Base-by-base conservation (phyloP, 352 stramenopile species). In the Globisporangium iwayamae region DNA sequence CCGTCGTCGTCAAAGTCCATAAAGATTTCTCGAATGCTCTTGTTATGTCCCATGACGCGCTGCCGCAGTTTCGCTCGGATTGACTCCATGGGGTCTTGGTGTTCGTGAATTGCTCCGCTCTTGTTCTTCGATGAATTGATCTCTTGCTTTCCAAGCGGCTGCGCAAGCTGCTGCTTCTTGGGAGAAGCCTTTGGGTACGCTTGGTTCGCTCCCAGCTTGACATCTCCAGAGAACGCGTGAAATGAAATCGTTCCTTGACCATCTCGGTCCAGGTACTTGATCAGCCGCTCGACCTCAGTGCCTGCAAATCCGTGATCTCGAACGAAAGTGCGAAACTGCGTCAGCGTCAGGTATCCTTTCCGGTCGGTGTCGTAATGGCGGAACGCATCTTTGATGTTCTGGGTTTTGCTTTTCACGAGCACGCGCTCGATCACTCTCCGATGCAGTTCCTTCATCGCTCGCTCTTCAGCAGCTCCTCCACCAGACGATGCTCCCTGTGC, bases 11-110 rank as follows among this genome's bases (percentile, higher is more conserved):
- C 80, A 60, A 86, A 89, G 56, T 91, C 78, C 62, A 87, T 72
- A 25, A 89, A 89, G 6, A 91, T 70, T 57, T 91, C 79, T 32
- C 82, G 78, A 38, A 91, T 91, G 20, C 72, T 87, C 65, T 91
- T 91, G 70, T 68, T 86, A n/a, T 83, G 71, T 0, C 79, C 82
- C 71, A 91, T 87, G 6, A 89, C 78, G 47, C 82, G 76, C 57
- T 91, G 76, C 0, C 79, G 72, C 9, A 91, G 57, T 63, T 86
- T 84, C 0, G 63, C 67, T 20, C 82, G 76, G 32, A 91, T 85
- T 11, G 52, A 54, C 47, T 89, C 79, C 67, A 91, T 83, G 13
- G 79, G 76, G 32, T 77, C 72, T 22, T 72, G 63, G 7, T 47
- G 7, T 41, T 58, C n/a, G 38, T 62, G 50, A 36, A n/a, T 60